A percentile compares a stretch with the other conserved stretches of the same genome.
These are phyloP conservation scores for Neohortaea acidophila DNA, from an alignment of 495 filamentous ascomycete species.

Conservation along the genomic window DNA sequence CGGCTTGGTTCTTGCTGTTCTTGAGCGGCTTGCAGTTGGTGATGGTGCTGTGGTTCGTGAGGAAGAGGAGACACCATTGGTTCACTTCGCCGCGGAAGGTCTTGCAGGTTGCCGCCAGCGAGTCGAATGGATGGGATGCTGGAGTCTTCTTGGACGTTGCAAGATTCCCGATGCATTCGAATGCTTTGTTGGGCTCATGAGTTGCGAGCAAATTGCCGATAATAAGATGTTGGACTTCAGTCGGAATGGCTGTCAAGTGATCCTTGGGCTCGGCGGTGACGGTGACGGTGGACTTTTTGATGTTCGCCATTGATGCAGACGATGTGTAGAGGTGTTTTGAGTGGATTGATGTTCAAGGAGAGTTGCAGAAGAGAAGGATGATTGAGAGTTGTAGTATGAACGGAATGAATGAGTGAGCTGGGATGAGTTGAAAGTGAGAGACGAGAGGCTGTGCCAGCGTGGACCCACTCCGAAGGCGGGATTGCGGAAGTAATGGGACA, in stretches of 20 bases:
- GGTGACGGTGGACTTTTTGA: not conserved
- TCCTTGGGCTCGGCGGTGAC: slow-evolving; percentile 6
- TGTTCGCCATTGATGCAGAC: too few relatives aligned
- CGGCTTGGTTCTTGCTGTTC: not conserved
- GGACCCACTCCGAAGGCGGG: too few relatives aligned
- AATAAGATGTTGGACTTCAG: slow-evolving; percentile 7
- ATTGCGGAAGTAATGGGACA: too few relatives aligned
- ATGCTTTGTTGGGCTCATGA: slow-evolving; percentile 4
- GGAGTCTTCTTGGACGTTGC: not conserved
- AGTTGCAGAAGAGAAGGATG: too few relatives aligned
- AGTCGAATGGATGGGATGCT: slow-evolving; percentile 1
- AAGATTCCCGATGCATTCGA: too few relatives aligned
- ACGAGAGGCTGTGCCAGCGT: too few relatives aligned
- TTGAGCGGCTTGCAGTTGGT: slow-evolving; percentile 3
- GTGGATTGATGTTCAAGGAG: too few relatives aligned
- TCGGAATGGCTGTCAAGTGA: slow-evolving; percentile 4
- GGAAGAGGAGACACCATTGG: slow-evolving; percentile 5
- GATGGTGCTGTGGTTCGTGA: slow-evolving; percentile 4
- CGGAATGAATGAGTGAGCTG: too few relatives aligned
- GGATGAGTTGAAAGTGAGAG: too few relatives aligned
- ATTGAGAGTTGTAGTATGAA: too few relatives aligned
- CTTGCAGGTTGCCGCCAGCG: slow-evolving; percentile 3
- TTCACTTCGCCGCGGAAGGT: slow-evolving; percentile 2
- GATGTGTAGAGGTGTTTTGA: too few relatives aligned
- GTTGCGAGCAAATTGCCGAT: slow-evolving; percentile 8